Base-by-base conservation (phyloP, 2,329 filamentous ascomycete genomes). In the Alternaria triticimaculans region DNA sequence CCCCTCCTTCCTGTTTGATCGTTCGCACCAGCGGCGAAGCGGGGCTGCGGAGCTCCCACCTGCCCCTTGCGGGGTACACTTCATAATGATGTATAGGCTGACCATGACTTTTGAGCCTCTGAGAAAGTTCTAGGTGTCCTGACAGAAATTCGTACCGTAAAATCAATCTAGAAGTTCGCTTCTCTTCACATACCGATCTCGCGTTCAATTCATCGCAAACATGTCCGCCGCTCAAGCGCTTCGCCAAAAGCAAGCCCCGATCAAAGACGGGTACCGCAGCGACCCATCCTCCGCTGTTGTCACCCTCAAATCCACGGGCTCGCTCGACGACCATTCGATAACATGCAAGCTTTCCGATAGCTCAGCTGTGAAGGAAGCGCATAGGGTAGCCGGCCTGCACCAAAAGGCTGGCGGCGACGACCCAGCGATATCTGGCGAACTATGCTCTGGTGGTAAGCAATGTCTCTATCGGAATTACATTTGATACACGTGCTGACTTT, bases 271-370 rank as follows among this genome's bases (percentile, higher is more conserved):
- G 58, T 85, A 85, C 72, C 81, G 79, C 60, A 72, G 70, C 46
- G 78, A 84, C 64, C 82, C 84, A 2, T 77, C 79, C 12, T 77
- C 80, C 50, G 84, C 84, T 12, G 60, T 84, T 55, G 79, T 85
- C 15, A 85, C 83, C 0, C 79, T 85, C 26, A 81, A 78, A 45
- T 82, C 82, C 3, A 76, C 75, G 25, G 83, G 83, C 56, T 78
- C 73, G 15, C 81, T 85, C 61, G 82, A 84, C 74, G 68, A 71
- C 33, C 80, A 78, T 58, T 82, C 78, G 41, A 83, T 85, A 56
- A 81, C 82, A 61, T 85, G 84, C 78, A 83, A 83, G 53, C 77
- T 85, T 37, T 78, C 79, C 15, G 82, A 81, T 18, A 79, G 82
- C 58, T 72, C 79, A 28, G 78, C 81, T 6, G 73, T 80, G 43